A percentile compares a stretch with the other conserved stretches of the same genome.
These are phyloP conservation scores for Trypanosoma vivax DNA, from an alignment of 208 protist species.

Conservation along the genomic window DNA sequence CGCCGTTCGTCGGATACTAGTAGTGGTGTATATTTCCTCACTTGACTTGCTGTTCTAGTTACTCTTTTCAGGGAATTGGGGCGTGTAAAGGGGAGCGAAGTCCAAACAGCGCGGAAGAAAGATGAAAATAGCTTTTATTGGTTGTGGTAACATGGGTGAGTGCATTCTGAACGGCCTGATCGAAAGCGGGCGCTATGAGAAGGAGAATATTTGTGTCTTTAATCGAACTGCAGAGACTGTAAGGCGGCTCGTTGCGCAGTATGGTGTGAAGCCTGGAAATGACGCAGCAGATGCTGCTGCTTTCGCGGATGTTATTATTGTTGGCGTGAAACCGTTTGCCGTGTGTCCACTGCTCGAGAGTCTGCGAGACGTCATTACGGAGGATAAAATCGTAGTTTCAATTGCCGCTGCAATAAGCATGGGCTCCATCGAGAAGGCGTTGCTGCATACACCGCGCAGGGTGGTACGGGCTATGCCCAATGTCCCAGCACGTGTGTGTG, in stretches of 20 bases:
- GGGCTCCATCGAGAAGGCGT: constrained; percentile 52
- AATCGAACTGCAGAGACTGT: constrained; percentile 48
- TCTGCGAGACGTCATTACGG: constrained; percentile 31
- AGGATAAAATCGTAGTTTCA: constrained; percentile 82
- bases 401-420: constrained; percentile 89
- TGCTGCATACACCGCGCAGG: constrained; percentile 26
- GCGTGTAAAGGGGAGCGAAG: no score
- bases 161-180: constrained; percentile 83
- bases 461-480: constrained; percentile 96
- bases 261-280: constrained; percentile 34
- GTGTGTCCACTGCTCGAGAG: constrained; percentile 52
- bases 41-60: no score
- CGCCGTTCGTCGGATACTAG: no score
- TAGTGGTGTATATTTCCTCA: no score
- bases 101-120: not conserved
- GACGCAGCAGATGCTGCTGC: constrained; percentile 45
- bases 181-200: constrained; percentile 12
- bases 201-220: constrained; percentile 60
- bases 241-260: constrained; percentile 33
- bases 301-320: constrained; percentile 74
- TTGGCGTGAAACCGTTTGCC: constrained; percentile 92
- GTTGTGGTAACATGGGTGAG: constrained; percentile 91
- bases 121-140: constrained; percentile 86
- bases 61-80: no score
- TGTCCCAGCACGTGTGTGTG: constrained; percentile 73